These are phyloP conservation scores for Pseudopyrenochaeta lycopersici DNA, from an alignment of 2,329 filamentous ascomycete genomes.

Conservation along the genomic window DNA sequence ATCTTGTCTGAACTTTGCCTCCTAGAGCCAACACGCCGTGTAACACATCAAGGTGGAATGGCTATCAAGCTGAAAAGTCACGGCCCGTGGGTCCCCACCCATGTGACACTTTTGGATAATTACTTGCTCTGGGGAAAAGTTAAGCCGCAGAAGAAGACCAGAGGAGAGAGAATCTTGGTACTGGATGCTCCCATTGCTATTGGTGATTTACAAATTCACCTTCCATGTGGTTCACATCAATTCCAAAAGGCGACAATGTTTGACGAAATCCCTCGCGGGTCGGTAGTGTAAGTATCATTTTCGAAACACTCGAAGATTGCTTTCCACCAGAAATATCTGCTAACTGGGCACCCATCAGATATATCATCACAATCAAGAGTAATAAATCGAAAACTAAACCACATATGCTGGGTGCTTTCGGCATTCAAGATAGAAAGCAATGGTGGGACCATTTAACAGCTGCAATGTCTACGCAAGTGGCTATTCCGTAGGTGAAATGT, in stretches of 20 bases:
- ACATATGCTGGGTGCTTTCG: slow-evolving; percentile 28
- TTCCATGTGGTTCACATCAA: slow-evolving; percentile 23
- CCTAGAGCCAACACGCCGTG: slow-evolving; percentile 18
- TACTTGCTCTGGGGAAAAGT: slow-evolving; percentile 41
- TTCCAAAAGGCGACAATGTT: slow-evolving; percentile 35
- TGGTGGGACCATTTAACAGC: slow-evolving; percentile 28
- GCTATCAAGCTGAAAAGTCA: slow-evolving; percentile 41
- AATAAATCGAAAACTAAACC: slow-evolving; percentile 16
- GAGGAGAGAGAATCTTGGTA: slow-evolving; percentile 22
- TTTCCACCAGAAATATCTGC: not conserved
- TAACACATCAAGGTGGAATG: slow-evolving; percentile 34
- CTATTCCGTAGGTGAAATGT: not conserved
- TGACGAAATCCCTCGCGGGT: slow-evolving; percentile 37
- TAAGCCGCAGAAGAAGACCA: slow-evolving; percentile 31
- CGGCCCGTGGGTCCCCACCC: slow-evolving; percentile 40
- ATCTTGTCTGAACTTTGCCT: slow-evolving; percentile 28
- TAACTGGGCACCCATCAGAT: slow-evolving; percentile 11
- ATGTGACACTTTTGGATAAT: slow-evolving; percentile 41
- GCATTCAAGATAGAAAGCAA: slow-evolving; percentile 20
- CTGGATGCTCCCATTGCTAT: slow-evolving; percentile 31
- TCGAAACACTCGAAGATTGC: not conserved
- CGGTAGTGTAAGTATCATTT: slow-evolving; percentile 18
- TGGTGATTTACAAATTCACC: slow-evolving; percentile 16
- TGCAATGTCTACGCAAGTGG: not conserved
- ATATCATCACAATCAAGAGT: slow-evolving; percentile 28